Percentiles rank a stretch among this genome's conserved stretches.
These are phyloP conservation scores for Erigeron canadensis DNA, from an alignment of 129 eudicot species.

Conservation along the genomic window DNA sequence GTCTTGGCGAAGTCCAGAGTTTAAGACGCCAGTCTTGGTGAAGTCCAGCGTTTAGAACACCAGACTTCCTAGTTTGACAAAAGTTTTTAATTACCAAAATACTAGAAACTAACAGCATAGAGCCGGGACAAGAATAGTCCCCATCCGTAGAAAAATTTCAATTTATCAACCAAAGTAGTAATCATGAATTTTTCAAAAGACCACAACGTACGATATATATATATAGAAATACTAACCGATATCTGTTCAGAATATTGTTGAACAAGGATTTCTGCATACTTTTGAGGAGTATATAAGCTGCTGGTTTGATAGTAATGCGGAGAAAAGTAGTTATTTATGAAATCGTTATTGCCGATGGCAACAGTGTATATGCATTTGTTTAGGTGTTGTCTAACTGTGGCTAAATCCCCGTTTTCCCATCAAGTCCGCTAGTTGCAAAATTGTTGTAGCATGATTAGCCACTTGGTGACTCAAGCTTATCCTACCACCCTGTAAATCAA, in stretches of 20 bases:
- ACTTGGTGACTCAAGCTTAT: constrained; percentile 41
- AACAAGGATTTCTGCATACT: constrained; percentile 37
- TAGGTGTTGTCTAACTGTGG: constrained; percentile 21
- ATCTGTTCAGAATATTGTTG: constrained; percentile 38
- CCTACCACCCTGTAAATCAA: constrained; percentile 45
- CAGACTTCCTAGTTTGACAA: too few relatives aligned
- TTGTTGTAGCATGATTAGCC: constrained; percentile 30
- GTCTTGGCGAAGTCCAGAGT: too few relatives aligned
- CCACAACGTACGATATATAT: neutral
- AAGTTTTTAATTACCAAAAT: too few relatives aligned
- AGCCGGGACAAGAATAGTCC: too few relatives aligned
- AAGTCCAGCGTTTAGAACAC: too few relatives aligned
- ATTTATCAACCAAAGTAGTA: too few relatives aligned
- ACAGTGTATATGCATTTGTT: constrained; percentile 52
- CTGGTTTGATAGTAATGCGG: constrained; percentile 35
- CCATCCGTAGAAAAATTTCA: too few relatives aligned
- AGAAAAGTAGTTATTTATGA: constrained; percentile 47
- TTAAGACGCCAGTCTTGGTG: too few relatives aligned
- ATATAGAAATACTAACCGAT: constrained; percentile 9
- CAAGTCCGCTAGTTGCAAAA: constrained; percentile 21
- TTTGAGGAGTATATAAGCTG: constrained; percentile 25
- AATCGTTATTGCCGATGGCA: constrained; percentile 62
- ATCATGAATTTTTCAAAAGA: too few relatives aligned
- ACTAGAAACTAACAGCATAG: too few relatives aligned
- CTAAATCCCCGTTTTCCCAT: constrained; percentile 29